phyloP scores from a whole-genome alignment of 495 filamentous ascomycete species.

The Astrothelium subdiscretum region DNA sequence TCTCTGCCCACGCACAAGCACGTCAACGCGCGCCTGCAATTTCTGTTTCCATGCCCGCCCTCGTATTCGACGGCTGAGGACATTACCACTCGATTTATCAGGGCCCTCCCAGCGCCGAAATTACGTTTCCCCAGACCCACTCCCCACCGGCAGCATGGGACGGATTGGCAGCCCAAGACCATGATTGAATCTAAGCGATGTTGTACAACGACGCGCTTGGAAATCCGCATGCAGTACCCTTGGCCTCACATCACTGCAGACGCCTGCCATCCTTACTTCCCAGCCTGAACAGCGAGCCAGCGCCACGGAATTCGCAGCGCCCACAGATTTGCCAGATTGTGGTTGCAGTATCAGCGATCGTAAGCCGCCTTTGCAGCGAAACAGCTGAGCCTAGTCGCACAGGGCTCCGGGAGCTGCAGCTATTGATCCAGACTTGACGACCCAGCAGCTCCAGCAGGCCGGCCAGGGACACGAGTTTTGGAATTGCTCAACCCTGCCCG shows the following conservation, averaged over 20 bases:
- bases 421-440: neutral
- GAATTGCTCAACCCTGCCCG: neutral
- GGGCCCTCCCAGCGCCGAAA: neutral
- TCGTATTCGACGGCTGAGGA: neutral
- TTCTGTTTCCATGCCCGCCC: neutral
- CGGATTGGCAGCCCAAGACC: conserved; percentile 1
- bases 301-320: neutral
- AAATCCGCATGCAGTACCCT: neutral
- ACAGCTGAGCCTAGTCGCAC: neutral
- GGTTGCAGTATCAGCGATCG: neutral
- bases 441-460: neutral
- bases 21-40: neutral
- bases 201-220: conserved; percentile 8
- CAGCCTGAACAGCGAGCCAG: neutral
- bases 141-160: conserved; percentile 19
- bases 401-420: neutral
- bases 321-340: neutral
- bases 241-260: neutral
- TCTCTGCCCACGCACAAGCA: neutral
- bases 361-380: neutral
- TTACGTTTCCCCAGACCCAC: neutral
- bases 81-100: neutral
- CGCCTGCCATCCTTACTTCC: neutral
- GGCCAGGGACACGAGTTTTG: neutral
- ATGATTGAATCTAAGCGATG: conserved; percentile 16